Evolutionary conservation across 2,329 filamentous ascomycete genomes (phyloP), one percentile per base, ranked within the genome.

Genomic region (Ceratocystis harringtonii): DNA sequence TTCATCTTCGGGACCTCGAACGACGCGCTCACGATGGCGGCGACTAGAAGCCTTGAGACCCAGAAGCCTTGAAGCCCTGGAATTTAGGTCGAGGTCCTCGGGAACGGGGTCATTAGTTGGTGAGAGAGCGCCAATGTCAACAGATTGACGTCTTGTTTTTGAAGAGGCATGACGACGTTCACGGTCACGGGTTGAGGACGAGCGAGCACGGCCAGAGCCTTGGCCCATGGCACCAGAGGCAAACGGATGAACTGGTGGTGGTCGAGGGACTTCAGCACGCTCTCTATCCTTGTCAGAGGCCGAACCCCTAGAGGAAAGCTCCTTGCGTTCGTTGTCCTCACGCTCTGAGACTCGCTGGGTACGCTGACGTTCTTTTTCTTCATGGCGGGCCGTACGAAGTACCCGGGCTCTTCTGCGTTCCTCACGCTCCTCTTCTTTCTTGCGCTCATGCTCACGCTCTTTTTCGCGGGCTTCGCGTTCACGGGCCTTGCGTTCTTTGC

Each of bases 11-110:
- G 65, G 64, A 65, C 68, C 30, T 63, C 66, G 15, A 68, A 66
- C 61, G 65, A 66, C 19, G 63, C 45, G 61, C 67, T 65, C 44
- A 66, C 65, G 57, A 61, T 63, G 68, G 32, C 65, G 68, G 45
- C 65, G 65, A 30, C 58, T 58, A 55, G 75, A 73, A 64, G 75
- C 76, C 50, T 78, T 78, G 28, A 82, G 70, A 77, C 91, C 84
- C 1, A 94, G 84, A 63, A 92, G 75, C 74, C 86, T 91, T 41
- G 89, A 89, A 32, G 89, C 90, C 74, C 95, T 95, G 58, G 84
- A 81, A 6, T 45, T 61, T 17, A 28, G 61, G 4, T 62, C 62
- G n/a, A 65, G 8, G 10, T 65, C 63, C 2, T 67, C 66, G 1
- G 45, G 48, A 3, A 55, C 28, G 25, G 48, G 15, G 4, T 45